Conservation (phyloP, 345 rosid genomes). For the Brassica incana region DNA sequence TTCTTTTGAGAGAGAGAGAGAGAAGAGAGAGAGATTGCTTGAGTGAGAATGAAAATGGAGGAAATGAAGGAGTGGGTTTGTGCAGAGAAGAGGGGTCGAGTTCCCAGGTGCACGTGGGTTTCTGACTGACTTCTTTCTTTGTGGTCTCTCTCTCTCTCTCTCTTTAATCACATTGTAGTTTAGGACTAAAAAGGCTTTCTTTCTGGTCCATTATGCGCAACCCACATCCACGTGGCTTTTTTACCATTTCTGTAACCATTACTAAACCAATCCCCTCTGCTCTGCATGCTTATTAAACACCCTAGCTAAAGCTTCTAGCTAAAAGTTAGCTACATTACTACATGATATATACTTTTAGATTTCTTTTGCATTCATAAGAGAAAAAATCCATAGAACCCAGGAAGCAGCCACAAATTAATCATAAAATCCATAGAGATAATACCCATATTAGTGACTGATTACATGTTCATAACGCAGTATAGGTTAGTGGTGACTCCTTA, state of each 20-base stretch:
- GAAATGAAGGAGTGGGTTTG: constrained; percentile 26
- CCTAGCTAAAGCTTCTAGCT: not conserved
- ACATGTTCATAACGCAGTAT: not conserved
- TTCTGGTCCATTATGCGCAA: not conserved
- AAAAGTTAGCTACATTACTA: not conserved
- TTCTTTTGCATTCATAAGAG: not conserved
- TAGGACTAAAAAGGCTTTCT: constrained; percentile 1
- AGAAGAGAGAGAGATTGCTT: constrained; percentile 34
- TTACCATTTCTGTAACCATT: not conserved
- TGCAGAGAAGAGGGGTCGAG: constrained; percentile 41
- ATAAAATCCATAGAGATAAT: not conserved
- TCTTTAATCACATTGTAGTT: not conserved
- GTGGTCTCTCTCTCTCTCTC: constrained; percentile 1
- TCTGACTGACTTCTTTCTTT: constrained; percentile 43
- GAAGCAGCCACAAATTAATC: not conserved
- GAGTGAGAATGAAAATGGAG: constrained; percentile 37
- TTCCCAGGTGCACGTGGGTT: constrained; percentile 65
- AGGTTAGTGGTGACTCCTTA: not conserved
- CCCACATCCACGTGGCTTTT: not conserved
- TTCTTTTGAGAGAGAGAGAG: constrained; percentile 36
- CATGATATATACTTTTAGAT: not conserved
- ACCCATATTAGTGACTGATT: not conserved
- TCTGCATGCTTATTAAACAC: not conserved
- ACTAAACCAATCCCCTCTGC: not conserved
- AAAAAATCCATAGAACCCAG: not conserved